phyloP scores from a whole-genome alignment of 768 basidiomycete genomes.

The Phanerodontia chrysosporium region DNA sequence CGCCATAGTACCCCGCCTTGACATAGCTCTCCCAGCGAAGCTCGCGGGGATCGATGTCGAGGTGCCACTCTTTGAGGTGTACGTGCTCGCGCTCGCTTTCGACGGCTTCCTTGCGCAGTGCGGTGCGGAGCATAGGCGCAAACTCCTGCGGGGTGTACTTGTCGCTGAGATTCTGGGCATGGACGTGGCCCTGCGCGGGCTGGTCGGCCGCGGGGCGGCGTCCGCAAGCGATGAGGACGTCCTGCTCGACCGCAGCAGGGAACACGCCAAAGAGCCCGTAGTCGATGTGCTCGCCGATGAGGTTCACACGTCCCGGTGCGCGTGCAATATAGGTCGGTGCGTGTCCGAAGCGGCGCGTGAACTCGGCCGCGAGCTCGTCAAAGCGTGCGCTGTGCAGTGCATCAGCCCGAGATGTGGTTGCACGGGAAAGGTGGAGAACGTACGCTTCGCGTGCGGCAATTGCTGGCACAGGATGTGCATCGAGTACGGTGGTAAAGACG shows the following conservation, averaged over 20 bases:
- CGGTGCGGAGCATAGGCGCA: constrained; percentile 38
- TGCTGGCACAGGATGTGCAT: constrained; percentile 10
- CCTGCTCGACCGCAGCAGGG: constrained; percentile 80
- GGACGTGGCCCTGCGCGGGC: constrained; percentile 36
- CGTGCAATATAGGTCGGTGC: constrained; percentile 68
- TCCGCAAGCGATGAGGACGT: constrained; percentile 76
- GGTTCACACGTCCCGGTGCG: constrained; percentile 77
- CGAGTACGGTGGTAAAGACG: constrained; percentile 8
- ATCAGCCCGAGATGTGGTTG: not conserved
- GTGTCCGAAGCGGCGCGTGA: constrained; percentile 57
- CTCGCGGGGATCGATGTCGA: constrained; percentile 68
- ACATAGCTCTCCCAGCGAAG: constrained; percentile 86
- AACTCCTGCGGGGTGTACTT: constrained; percentile 62
- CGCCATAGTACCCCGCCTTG: constrained; percentile 82
- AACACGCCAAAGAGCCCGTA: constrained; percentile 82
- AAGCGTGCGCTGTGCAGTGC: constrained; percentile 41
- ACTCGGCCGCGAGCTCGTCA: constrained; percentile 58
- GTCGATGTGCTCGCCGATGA: constrained; percentile 77
- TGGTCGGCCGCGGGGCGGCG: constrained; percentile 14
- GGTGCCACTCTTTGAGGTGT: constrained; percentile 44
- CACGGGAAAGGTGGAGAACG: not conserved
- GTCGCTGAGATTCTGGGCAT: constrained; percentile 56
- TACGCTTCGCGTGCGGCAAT: constrained; percentile 14
- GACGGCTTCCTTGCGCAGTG: not conserved
- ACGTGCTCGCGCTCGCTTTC: not conserved